These are phyloP conservation scores for Ochromonas danica DNA, from an alignment of 108 stramenopile genomes.

Conservation along the genomic window DNA sequence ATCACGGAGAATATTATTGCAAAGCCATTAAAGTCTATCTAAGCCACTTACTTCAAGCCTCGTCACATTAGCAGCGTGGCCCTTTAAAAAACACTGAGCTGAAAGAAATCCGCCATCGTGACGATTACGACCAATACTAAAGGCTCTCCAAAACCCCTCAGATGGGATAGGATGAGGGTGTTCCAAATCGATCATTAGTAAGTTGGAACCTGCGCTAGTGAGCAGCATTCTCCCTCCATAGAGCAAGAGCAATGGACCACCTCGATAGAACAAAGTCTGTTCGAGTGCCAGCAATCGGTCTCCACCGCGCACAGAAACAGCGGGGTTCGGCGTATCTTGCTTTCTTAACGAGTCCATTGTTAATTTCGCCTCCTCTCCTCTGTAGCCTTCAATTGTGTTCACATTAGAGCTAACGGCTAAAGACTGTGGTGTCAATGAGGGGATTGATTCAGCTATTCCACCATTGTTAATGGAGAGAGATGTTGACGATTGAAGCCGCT, in stretches of 20 bases:
- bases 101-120: not conserved
- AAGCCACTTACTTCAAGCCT: not conserved
- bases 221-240: not conserved
- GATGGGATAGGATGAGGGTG: not conserved
- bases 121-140: not conserved
- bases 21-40: not conserved
- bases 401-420: too few relatives aligned
- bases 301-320: too few relatives aligned
- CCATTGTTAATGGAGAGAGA: too few relatives aligned
- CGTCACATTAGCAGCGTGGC: not conserved
- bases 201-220: not conserved
- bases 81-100: constrained; percentile 5
- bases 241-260: not conserved
- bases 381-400: too few relatives aligned
- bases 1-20: not conserved
- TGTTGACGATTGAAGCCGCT: too few relatives aligned
- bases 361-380: too few relatives aligned
- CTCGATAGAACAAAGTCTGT: not conserved
- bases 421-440: too few relatives aligned
- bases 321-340: too few relatives aligned
- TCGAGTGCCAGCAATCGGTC: not conserved
- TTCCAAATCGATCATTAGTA: not conserved
- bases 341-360: too few relatives aligned
- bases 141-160: not conserved
- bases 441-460: too few relatives aligned